A percentile compares a stretch with the other conserved stretches of the same genome.
phyloP scores from a whole-genome alignment of 129 eudicot genomes.

The Scalesia atractyloides region DNA sequence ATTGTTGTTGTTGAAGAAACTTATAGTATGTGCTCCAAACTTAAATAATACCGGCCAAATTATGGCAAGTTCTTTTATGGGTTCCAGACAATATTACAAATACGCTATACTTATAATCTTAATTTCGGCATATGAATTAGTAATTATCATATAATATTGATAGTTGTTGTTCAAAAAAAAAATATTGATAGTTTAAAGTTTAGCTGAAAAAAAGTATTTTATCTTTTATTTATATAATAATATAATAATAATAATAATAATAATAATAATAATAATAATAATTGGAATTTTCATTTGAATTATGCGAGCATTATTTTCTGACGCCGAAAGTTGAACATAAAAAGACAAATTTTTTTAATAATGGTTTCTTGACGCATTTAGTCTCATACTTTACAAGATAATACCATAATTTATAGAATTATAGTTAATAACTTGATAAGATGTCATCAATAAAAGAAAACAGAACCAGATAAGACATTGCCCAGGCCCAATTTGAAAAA shows the following conservation, averaged over 20 bases:
- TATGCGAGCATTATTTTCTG: not conserved
- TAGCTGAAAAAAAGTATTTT: not conserved
- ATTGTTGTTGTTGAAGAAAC: too few species aligned
- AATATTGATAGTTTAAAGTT: not conserved
- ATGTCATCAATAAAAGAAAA: not conserved
- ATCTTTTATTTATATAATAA: not conserved
- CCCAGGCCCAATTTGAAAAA: not conserved
- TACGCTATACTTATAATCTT: not conserved
- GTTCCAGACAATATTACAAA: not conserved
- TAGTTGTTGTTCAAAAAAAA: too few species aligned
- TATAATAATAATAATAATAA: too few species aligned
- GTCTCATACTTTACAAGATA: not conserved
- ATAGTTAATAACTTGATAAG: not conserved
- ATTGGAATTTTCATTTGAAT: not conserved
- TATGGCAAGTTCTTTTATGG: not conserved
- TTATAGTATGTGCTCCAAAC: too few species aligned
- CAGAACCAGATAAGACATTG: not conserved
- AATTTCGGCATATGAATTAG: too few species aligned
- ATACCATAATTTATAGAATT: not conserved
- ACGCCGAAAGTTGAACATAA: constrained; percentile 4
- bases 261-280: not conserved
- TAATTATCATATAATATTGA: too few species aligned
- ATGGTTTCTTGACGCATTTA: constrained; percentile 4
- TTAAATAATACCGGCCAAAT: too few species aligned
- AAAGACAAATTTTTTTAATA: not conserved